phyloP scores from a whole-genome alignment of 208 protist genomes.

The Zelonia costaricensis region DNA sequence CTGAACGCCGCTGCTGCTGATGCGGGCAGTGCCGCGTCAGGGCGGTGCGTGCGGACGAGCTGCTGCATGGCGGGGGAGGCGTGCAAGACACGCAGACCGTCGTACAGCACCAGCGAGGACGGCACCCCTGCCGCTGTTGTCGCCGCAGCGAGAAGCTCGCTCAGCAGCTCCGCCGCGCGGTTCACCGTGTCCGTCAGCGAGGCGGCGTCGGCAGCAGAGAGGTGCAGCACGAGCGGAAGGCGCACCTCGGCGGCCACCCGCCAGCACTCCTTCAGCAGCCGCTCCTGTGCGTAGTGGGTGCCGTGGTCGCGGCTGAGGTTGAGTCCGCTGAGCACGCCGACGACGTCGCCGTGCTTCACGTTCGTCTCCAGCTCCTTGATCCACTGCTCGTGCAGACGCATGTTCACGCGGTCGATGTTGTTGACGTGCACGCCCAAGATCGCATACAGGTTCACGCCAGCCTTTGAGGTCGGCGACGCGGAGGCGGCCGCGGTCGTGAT shows the following conservation, averaged over 20 bases:
- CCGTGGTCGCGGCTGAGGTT: constrained; percentile 59
- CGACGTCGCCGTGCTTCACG: constrained; percentile 47
- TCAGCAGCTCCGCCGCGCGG: constrained; percentile 53
- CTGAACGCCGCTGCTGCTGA: constrained; percentile 1
- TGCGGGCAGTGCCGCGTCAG: not conserved
- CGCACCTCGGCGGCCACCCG: constrained; percentile 40
- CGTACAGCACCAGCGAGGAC: constrained; percentile 63
- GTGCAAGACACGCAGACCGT: constrained; percentile 46
- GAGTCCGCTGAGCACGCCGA: constrained; percentile 73
- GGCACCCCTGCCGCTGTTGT: constrained; percentile 14
- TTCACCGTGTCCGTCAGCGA: constrained; percentile 42
- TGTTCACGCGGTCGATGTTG: constrained; percentile 78
- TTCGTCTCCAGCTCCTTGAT: constrained; percentile 44
- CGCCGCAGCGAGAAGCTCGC: constrained; percentile 37
- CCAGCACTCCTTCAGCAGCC: constrained; percentile 50
- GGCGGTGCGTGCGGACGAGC: constrained; percentile 37
- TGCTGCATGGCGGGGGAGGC: constrained; percentile 51
- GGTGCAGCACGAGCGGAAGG: constrained; percentile 65
- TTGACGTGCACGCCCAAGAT: constrained; percentile 79
- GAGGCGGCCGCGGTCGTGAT: not conserved
- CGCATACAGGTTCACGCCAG: constrained; percentile 45
- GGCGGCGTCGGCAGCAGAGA: constrained; percentile 32
- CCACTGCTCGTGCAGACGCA: constrained; percentile 67
- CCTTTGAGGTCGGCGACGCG: not conserved
- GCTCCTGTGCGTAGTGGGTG: constrained; percentile 83